Evolutionary conservation across 2,329 filamentous ascomycete genomes (phyloP), one percentile per base, ranked within the genome.

Genomic region (Monosporascus sp.): DNA sequence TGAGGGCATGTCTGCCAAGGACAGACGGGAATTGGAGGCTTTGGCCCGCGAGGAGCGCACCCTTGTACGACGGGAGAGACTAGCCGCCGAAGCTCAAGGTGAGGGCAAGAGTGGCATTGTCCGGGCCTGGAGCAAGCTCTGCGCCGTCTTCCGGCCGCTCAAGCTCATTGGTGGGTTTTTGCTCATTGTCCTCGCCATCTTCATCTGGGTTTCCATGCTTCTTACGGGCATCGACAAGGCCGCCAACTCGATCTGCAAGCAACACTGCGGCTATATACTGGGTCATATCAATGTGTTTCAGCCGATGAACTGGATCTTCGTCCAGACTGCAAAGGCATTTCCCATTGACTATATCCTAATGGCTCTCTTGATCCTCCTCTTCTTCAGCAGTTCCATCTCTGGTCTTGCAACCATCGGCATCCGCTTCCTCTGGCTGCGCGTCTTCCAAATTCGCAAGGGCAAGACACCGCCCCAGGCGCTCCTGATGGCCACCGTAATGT

Each of bases 211-310:
- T 8, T 96, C 90, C 14, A 97, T 99, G 90, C 81, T 97, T 61
- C 88, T 97, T 67, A 97, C 93, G 0, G 88, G 85, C 60, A 91
- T 97, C 65, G 94, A 99, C 80, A 97, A 97, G 75, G 90, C 91
- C 37, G 92, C 88, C 70, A 97, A 97, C 75, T 97, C 92, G 3
- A 76, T 95, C 57, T 99, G 94, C 81, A 93, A 94, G 69, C 77
- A 85, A 54, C 85, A 84, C 62, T 99, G 94, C 68, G 94, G 94
- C 57, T 99, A 97, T 72, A 89, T 97, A 48, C 80, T 99, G 5
- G 90, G 86, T 44, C 80, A 78, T 65, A 88, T 95, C 69, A 90
- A 95, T 68, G 85, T 97, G 61, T 96, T 97, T 76, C 94, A 99
- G 68, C 94, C 94, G 1, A 77, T 97, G 66, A 97, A 99, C 74